Evolutionary conservation across 2,329 filamentous ascomycete genomes (phyloP), one percentile per base, ranked within the genome.

Genomic region (Conoideocrella luteorostrata): DNA sequence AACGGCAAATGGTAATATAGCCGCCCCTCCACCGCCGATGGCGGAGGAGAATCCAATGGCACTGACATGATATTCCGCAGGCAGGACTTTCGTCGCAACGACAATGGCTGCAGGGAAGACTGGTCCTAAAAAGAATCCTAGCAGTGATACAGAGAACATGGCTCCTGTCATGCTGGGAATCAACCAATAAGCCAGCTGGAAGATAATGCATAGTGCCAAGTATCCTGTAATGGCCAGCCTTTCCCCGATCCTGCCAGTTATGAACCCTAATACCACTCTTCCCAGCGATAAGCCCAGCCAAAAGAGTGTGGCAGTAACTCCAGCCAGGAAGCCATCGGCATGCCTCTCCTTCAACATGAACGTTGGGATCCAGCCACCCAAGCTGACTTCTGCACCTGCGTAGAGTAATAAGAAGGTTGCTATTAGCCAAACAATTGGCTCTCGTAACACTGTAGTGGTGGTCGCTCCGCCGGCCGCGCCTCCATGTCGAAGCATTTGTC

Each of bases 201-300:
- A 70, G 0, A 55, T 78, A 41, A 88, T 76, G 12, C 77, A 74
- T 9, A 82, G 58, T 4, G 75, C 55, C 7, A 91, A 71, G 60
- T 93, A 94, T 10, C 68, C 58, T 5, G 71, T 62, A 41, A 84
- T 75, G 30, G 80, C 75, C 13, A 76, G 57, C 58, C 84, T 87
- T 65, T 91, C 88, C 0, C 87, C 87, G 15, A 88, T 68, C 3
- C 74, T 68, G 2, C 82, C 81, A 1, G 88, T 94, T 4, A 90
- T 69, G 52, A 94, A 93, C 0, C 86, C 86, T 13, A 94, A 64
- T 1, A 82, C 60, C 3, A 93, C 67, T 2, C 88, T 71, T 0
- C 88, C 88, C 0, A 88, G 61, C 0, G 87, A 90, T 50, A 94
- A 72, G 0, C 88, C 88, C 34, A 88, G 74, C 88, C 88, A 95